Conservation (phyloP, 805 yeast species). For the Geotrichum ghanense region DNA sequence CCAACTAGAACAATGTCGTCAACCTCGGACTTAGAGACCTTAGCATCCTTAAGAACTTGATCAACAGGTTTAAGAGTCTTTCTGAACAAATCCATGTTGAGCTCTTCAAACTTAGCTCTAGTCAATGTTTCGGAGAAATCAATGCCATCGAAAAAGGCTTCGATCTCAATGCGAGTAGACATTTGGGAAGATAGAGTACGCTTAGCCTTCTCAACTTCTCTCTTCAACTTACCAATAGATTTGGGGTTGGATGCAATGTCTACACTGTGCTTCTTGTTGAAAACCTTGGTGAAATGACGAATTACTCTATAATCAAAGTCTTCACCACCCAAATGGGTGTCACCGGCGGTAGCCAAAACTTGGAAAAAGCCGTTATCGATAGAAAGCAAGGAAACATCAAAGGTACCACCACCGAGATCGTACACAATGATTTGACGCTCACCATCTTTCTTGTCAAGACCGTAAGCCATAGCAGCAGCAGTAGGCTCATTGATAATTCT, state of each 20-base stretch:
- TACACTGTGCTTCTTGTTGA: constrained; percentile 85
- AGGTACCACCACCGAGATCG: constrained; percentile 97
- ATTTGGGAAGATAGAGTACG: constrained; percentile 91
- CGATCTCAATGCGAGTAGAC: constrained; percentile 93
- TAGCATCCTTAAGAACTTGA: constrained; percentile 89
- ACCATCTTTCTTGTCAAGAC: constrained; percentile 65
- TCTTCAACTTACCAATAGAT: constrained; percentile 87
- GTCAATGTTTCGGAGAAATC: constrained; percentile 93
- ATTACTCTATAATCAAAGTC: constrained; percentile 87
- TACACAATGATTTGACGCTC: constrained; percentile 87
- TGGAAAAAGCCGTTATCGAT: constrained; percentile 89
- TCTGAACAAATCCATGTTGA: constrained; percentile 86
- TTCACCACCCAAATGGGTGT: constrained; percentile 96
- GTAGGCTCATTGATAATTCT: constrained; percentile 92
- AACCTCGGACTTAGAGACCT: constrained; percentile 73
- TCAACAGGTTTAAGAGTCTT: constrained; percentile 93
- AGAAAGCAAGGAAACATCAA: constrained; percentile 78
- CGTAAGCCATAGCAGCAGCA: constrained; percentile 97
- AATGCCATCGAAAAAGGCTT: constrained; percentile 86
- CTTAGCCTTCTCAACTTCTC: constrained; percentile 98
- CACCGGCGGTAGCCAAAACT: constrained; percentile 91
- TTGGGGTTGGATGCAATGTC: constrained; percentile 74
- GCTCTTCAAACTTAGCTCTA: constrained; percentile 96
- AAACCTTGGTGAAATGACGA: constrained; percentile 68
- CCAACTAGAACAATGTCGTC: constrained; percentile 96